phyloP scores from a whole-genome alignment of 768 basidiomycete species.

The Sarcodon aspratus region DNA sequence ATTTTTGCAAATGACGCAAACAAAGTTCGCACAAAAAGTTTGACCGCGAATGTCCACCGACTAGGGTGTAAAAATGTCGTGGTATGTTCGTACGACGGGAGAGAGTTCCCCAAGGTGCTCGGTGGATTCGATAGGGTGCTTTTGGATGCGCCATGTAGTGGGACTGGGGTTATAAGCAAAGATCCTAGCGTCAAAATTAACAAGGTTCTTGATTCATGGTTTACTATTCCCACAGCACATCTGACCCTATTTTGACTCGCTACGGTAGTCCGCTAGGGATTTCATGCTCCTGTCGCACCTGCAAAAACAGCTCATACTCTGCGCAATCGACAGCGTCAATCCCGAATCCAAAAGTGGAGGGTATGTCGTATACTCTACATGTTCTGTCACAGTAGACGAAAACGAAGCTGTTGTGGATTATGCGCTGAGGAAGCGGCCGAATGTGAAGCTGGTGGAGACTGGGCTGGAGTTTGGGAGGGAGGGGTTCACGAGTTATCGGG shows the following conservation, averaged over 20 bases:
- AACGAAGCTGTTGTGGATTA: conserved; percentile 98
- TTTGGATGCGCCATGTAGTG: conserved; percentile 94
- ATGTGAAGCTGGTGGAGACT: conserved; percentile 85
- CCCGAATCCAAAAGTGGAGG: conserved; percentile 88
- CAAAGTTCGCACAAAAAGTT: conserved; percentile 88
- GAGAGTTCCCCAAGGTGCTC: conserved; percentile 98
- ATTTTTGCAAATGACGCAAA: conserved; percentile 97
- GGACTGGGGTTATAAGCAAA: conserved; percentile 97
- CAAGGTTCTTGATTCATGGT: conserved; percentile 51
- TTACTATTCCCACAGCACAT: background rate
- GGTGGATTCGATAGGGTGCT: conserved; percentile 98
- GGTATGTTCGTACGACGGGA: conserved; percentile 92
- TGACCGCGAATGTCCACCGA: conserved; percentile 94
- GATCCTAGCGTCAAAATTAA: conserved; percentile 96
- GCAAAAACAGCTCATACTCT: conserved; percentile 96
- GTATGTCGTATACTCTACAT: conserved; percentile 95
- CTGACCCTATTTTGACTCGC: background rate
- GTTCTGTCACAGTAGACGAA: conserved; percentile 96
- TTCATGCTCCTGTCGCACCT: conserved; percentile 94
- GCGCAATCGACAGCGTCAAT: conserved; percentile 92
- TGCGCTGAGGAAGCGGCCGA: conserved; percentile 87
- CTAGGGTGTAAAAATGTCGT: conserved; percentile 98
- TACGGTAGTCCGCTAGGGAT: conserved; percentile 76
- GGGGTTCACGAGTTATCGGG: conserved; percentile 84
- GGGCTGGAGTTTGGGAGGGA: conserved; percentile 89